phyloP scores from a whole-genome alignment of 306 rosid genomes.

The Alnus glutinosa region DNA sequence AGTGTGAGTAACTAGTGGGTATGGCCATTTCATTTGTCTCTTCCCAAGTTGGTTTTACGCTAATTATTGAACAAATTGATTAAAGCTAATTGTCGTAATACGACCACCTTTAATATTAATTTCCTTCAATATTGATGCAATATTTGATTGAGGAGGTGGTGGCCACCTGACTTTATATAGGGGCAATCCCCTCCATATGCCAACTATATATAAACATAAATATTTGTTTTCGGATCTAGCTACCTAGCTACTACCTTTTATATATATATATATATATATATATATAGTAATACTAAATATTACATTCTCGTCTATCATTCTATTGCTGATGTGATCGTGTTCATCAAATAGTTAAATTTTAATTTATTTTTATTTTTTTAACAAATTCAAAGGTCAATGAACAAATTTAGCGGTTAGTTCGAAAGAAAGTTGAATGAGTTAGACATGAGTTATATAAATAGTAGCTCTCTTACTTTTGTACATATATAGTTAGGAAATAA shows the following conservation, averaged over 20 bases:
- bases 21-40: not conserved
- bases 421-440: no score
- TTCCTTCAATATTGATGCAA: not conserved
- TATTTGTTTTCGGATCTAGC: not conserved
- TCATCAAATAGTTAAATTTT: no score
- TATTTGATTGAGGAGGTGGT: not conserved
- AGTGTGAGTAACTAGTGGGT: not conserved
- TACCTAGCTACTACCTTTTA: not conserved
- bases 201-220: not conserved
- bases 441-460: no score
- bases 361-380: no score
- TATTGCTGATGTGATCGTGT: no score
- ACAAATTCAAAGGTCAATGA: no score
- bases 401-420: no score
- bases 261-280: no score
- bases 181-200: not conserved
- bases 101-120: not conserved
- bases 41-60: not conserved
- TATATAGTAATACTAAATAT: no score
- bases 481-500: no score
- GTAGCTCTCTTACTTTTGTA: no score
- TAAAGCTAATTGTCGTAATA: not conserved
- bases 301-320: no score
- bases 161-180: not conserved
- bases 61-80: not conserved